Percentiles rank a stretch among this genome's conserved stretches.
Conservation (phyloP, 208 protist species). For the Leishmania gerbilli region DNA sequence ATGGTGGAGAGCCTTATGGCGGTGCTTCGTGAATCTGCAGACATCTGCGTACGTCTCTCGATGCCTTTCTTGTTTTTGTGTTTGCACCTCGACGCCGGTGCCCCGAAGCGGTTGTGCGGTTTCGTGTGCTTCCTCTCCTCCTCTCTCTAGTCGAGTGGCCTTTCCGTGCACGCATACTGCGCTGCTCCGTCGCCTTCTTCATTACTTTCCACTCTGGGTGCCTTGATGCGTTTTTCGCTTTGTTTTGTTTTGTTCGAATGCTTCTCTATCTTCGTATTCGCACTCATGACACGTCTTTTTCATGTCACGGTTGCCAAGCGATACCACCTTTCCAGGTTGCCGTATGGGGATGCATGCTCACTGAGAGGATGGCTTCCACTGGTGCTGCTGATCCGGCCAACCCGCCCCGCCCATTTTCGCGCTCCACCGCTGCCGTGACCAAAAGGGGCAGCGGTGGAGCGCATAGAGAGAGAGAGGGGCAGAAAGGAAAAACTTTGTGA, state of each 20-base stretch:
- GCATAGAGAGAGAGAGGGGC: neutral
- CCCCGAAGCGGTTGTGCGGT: neutral
- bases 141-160: neutral
- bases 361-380: neutral
- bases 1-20: conserved; percentile 2
- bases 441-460: neutral
- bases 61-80: neutral
- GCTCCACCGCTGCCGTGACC: neutral
- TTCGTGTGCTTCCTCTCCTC: conserved; percentile 1
- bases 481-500: neutral
- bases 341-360: neutral
- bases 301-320: neutral
- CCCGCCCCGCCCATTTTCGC: neutral
- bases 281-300: neutral
- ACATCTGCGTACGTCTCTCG: neutral
- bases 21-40: neutral
- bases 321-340: neutral
- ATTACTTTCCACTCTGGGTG: neutral
- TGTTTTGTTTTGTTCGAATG: conserved; percentile 10
- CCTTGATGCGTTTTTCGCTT: neutral
- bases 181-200: neutral
- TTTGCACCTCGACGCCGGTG: neutral
- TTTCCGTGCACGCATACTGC: neutral
- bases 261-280: conserved; percentile 14
- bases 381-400: neutral